Evolutionary conservation across 768 basidiomycete genomes (phyloP).

Genomic region (Mycena alexandri): DNA sequence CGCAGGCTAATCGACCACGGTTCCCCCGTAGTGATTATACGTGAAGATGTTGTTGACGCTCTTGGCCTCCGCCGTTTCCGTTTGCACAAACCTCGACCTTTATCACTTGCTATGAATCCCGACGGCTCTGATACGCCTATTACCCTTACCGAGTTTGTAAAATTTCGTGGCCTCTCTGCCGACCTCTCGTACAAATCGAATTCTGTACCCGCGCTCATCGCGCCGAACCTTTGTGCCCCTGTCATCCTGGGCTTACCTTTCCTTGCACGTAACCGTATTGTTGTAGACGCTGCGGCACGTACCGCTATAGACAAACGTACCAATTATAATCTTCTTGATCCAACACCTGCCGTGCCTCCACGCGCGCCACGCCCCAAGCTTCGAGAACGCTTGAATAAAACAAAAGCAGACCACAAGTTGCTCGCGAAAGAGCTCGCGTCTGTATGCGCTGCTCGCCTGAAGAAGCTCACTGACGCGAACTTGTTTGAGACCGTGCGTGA

Average conservation of each 20-base stretch:
- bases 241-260: background rate
- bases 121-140: too few relatives aligned
- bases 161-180: background rate
- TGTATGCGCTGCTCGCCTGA: background rate
- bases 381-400: background rate
- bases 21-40: slow-evolving; percentile 49
- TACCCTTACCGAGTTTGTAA: background rate
- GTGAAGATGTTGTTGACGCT: slow-evolving; percentile 36
- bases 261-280: background rate
- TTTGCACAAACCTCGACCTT: slow-evolving; percentile 14
- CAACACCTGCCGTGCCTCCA: background rate
- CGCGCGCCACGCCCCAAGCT: background rate
- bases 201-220: background rate
- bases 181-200: background rate
- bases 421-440: background rate
- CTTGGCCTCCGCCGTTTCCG: slow-evolving; percentile 15
- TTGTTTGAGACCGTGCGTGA: background rate
- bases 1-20: slow-evolving; percentile 46
- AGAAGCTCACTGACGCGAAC: background rate
- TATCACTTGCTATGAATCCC: too few relatives aligned
- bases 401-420: background rate
- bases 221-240: background rate
- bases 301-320: background rate
- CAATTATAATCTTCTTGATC: slow-evolving; percentile 13
- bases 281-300: background rate